These are phyloP conservation scores for Gaertneriomyces sp. DNA, from an alignment of 192 early-diverging fungal species.

Conservation along the genomic window DNA sequence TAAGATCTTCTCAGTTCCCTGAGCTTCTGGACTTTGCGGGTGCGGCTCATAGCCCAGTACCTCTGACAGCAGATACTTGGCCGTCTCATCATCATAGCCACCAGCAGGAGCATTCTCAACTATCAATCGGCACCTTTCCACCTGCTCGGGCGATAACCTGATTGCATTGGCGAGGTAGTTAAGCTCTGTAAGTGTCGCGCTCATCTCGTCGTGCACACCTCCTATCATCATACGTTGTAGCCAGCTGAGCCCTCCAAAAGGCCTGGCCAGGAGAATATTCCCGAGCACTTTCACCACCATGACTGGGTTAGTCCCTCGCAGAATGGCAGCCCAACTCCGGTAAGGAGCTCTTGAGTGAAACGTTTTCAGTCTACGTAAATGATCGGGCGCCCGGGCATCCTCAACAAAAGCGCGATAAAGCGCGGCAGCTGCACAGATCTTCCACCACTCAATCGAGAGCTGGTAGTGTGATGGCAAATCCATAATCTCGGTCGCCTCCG, in stretches of 20 bases:
- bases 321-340: constrained; percentile 25
- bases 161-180: neutral
- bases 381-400: constrained; percentile 26
- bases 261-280: constrained; percentile 19
- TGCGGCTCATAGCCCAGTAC: constrained; percentile 6
- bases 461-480: constrained; percentile 28
- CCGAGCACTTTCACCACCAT: constrained; percentile 29
- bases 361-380: constrained; percentile 16
- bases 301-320: constrained; percentile 28
- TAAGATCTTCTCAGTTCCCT: constrained; percentile 20
- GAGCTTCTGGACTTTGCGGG: neutral
- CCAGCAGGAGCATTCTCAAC: constrained; percentile 18
- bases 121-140: constrained; percentile 3
- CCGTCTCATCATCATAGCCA: constrained; percentile 17
- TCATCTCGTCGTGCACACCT: constrained; percentile 18
- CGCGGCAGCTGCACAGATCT: constrained; percentile 24
- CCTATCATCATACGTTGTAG: constrained; percentile 12
- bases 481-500: constrained; percentile 9
- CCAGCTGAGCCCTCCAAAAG: constrained; percentile 21
- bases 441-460: constrained; percentile 28
- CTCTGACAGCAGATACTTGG: constrained; percentile 14
- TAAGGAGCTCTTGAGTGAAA: constrained; percentile 25
- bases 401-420: constrained; percentile 23
- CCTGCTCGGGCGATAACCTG: neutral
- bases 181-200: constrained; percentile 10